Conservation (phyloP, 768 basidiomycete species). For the Suillus spraguei region DNA sequence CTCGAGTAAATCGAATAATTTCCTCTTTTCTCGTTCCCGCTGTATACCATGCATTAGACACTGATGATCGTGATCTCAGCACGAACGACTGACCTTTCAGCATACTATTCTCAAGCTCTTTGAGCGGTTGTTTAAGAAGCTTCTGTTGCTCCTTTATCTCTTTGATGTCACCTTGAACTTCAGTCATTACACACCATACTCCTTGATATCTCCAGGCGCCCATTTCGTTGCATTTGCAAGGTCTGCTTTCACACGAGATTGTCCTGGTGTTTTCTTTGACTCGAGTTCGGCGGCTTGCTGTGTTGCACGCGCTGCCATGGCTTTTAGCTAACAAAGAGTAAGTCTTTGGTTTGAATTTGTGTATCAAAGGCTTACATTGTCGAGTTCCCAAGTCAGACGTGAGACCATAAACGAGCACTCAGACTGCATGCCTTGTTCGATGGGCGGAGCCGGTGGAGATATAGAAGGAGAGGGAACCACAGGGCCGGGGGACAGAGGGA, state of each 20-base stretch:
- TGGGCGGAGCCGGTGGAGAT: conserved; percentile 26
- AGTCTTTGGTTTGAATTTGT: background rate
- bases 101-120: conserved; percentile 64
- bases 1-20: conserved; percentile 75
- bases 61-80: background rate
- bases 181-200: conserved; percentile 42
- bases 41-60: conserved; percentile 31
- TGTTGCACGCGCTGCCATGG: conserved; percentile 40
- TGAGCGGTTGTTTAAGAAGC: conserved; percentile 44
- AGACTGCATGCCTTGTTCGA: conserved; percentile 66
- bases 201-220: conserved; percentile 51
- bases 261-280: conserved; percentile 34
- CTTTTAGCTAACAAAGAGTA: conserved; percentile 42
- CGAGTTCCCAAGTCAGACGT: conserved; percentile 53
- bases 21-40: conserved; percentile 85
- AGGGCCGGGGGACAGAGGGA: conserved; percentile 8
- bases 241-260: conserved; percentile 45
- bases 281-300: conserved; percentile 38
- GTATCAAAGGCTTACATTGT: conserved; percentile 48
- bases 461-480: conserved; percentile 12
- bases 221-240: conserved; percentile 53
- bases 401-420: conserved; percentile 57
- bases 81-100: conserved; percentile 55
- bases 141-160: conserved; percentile 46
- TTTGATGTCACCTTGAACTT: conserved; percentile 53